Percentiles rank a stretch among this genome's conserved stretches.
These are phyloP conservation scores for Schizonepeta tenuifolia DNA, from an alignment of 257 asterid genomes.

Conservation along the genomic window DNA sequence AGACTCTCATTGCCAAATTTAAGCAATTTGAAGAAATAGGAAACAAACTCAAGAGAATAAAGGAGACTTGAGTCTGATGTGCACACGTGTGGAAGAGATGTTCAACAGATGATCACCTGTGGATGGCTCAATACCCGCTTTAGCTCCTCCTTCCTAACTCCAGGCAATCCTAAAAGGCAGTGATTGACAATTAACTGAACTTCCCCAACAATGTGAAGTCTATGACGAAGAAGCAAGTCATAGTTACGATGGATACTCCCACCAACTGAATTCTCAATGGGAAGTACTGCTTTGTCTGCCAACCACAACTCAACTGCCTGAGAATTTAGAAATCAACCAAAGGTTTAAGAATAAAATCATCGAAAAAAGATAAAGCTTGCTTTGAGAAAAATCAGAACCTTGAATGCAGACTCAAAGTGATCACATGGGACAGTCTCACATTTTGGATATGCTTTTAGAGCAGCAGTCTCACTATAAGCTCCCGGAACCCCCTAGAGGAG, in stretches of 20 bases:
- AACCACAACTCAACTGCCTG: constrained; percentile 99
- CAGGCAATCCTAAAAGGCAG: constrained; percentile 90
- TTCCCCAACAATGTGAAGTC: constrained; percentile 97
- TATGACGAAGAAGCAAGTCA: constrained; percentile 84
- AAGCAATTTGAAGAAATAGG: constrained; percentile 15
- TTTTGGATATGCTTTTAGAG: constrained; percentile 85
- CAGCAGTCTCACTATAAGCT: constrained; percentile 93
- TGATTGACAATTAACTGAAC: constrained; percentile 79
- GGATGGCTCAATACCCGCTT: constrained; percentile 91
- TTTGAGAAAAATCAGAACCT: constrained; percentile 49
- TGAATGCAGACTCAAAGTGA: constrained; percentile 81
- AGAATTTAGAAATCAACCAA: constrained; percentile 25
- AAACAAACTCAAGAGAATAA: background rate
- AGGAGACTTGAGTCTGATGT: background rate
- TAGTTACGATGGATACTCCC: constrained; percentile 97
- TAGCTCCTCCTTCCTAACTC: constrained; percentile 76
- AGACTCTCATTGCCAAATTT: background rate
- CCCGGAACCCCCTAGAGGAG: constrained; percentile 77
- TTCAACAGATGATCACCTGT: constrained; percentile 57
- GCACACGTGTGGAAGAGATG: constrained; percentile 8
- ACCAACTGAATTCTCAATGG: constrained; percentile 92
- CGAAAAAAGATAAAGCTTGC: constrained; percentile 2
- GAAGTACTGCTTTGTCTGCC: constrained; percentile 94
- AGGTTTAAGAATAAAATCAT: constrained; percentile 8
- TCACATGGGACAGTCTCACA: constrained; percentile 98